Evolutionary conservation across 1,284 basidiomycete genomes (phyloP).

Genomic region (Quambalaria eucalypti): DNA sequence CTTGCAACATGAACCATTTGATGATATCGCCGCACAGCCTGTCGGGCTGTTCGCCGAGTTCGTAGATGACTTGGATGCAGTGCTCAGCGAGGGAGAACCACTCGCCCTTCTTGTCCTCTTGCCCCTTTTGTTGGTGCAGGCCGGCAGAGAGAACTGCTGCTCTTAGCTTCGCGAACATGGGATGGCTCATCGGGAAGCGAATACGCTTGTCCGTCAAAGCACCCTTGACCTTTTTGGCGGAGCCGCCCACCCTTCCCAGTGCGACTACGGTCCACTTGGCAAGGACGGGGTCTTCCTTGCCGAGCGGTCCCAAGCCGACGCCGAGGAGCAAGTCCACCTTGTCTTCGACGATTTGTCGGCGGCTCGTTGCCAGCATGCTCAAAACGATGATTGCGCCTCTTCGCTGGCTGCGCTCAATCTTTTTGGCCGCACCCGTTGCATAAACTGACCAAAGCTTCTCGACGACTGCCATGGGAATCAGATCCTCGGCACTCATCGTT

Average conservation of each 20-base stretch:
- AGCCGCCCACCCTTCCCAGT: conserved; percentile 81
- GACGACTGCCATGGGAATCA: conserved; percentile 75
- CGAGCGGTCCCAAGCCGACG: conserved; percentile 76
- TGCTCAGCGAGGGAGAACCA: conserved; percentile 90
- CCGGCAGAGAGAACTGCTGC: conserved; percentile 54
- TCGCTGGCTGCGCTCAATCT: conserved; percentile 64
- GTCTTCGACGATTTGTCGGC: conserved; percentile 73
- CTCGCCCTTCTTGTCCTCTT: conserved; percentile 18
- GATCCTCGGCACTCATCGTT: conserved; percentile 74
- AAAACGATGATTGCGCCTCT: conserved; percentile 88
- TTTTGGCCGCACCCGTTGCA: conserved; percentile 25
- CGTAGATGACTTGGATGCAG: conserved; percentile 89
- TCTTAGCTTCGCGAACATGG: conserved; percentile 74
- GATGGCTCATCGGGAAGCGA: conserved; percentile 76
- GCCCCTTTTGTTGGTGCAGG: conserved; percentile 13
- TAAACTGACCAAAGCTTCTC: conserved; percentile 92
- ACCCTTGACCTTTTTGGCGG: conserved; percentile 90
- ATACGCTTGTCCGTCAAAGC: conserved; percentile 70
- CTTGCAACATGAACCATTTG: conserved; percentile 65
- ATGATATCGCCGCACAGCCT: conserved; percentile 71
- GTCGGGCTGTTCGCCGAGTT: conserved; percentile 87
- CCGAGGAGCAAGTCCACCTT: conserved; percentile 74
- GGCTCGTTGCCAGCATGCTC: conserved; percentile 86
- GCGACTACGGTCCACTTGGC: conserved; percentile 90
- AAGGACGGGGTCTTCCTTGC: conserved; percentile 66